Conservation (phyloP, 768 basidiomycete species). For the Candolleomyces efflorescens region DNA sequence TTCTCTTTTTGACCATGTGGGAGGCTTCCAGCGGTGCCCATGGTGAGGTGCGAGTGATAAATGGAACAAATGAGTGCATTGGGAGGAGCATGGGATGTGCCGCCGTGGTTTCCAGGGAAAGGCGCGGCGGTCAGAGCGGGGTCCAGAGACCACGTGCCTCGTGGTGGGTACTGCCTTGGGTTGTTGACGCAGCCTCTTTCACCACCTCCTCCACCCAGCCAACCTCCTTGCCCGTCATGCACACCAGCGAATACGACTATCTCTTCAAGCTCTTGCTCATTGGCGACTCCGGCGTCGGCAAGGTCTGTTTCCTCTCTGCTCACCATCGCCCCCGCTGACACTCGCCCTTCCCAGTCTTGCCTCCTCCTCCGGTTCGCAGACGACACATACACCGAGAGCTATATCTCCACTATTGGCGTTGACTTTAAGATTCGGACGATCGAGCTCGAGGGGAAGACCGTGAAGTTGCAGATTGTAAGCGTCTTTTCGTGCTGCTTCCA, state of each 20-base stretch:
- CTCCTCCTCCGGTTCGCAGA: conserved; percentile 90
- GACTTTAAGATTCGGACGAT: conserved; percentile 99
- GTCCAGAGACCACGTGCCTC: conserved; percentile 23
- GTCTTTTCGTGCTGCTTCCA: neutral
- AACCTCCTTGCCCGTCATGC: conserved; percentile 49
- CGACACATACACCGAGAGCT: conserved; percentile 96
- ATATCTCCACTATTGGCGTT: conserved; percentile 96
- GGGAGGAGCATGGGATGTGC: neutral
- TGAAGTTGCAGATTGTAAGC: conserved; percentile 97
- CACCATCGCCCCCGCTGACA: conserved; percentile 21
- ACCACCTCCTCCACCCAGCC: conserved; percentile 20
- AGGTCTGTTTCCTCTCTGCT: conserved; percentile 45
- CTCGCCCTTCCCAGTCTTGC: conserved; percentile 60
- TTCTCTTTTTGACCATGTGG: too few relatives aligned
- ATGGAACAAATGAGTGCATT: too few relatives aligned
- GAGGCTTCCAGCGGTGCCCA: neutral
- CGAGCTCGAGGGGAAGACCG: conserved; percentile 96
- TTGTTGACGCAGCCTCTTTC: conserved; percentile 32
- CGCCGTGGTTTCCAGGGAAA: neutral
- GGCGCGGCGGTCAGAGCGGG: conserved; percentile 8
- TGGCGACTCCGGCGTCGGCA: conserved; percentile 94
- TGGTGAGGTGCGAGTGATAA: too few relatives aligned
- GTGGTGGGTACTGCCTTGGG: conserved; percentile 21
- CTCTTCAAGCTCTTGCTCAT: conserved; percentile 96
- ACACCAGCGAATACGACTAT: conserved; percentile 92